These are phyloP conservation scores for Digitaria exilis DNA, from an alignment of 202 grass and related monocot genomes.

Conservation along the genomic window DNA sequence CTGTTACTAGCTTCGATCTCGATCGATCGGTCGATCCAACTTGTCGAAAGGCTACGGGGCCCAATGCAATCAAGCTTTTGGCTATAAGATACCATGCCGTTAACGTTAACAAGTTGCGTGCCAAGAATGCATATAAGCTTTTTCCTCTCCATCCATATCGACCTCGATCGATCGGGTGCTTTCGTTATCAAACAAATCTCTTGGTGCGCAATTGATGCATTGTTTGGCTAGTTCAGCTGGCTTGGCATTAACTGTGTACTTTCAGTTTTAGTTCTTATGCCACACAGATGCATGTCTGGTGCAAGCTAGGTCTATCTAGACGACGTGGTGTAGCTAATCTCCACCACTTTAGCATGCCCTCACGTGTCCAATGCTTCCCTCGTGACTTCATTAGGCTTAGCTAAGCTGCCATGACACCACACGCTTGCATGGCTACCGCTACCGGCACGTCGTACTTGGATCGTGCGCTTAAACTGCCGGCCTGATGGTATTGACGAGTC, in stretches of 20 bases:
- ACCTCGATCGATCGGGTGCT: neutral
- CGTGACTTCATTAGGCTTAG: neutral
- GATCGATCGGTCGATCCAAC: neutral
- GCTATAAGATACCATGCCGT: neutral
- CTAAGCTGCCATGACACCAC: neutral
- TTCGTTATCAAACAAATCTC: conserved; percentile 10
- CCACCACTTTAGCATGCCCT: too few species aligned
- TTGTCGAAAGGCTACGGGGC: neutral
- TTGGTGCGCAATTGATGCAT: neutral
- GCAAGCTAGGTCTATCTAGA: neutral
- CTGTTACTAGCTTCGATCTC: neutral
- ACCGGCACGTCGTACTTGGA: too few species aligned
- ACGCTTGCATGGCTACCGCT: neutral
- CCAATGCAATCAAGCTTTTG: neutral
- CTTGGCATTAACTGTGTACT: too few species aligned
- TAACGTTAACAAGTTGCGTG: conserved; percentile 13
- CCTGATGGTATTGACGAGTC: neutral
- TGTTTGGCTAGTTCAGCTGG: neutral
- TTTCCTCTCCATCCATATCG: neutral
- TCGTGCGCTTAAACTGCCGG: neutral
- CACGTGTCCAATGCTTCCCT: too few species aligned
- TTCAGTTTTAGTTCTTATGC: too few species aligned
- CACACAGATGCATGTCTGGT: neutral
- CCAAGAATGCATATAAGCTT: neutral
- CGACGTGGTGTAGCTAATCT: too few species aligned